phyloP scores from a whole-genome alignment of 139 green algal genomes.

The Astrephomene gubernaculifera region DNA sequence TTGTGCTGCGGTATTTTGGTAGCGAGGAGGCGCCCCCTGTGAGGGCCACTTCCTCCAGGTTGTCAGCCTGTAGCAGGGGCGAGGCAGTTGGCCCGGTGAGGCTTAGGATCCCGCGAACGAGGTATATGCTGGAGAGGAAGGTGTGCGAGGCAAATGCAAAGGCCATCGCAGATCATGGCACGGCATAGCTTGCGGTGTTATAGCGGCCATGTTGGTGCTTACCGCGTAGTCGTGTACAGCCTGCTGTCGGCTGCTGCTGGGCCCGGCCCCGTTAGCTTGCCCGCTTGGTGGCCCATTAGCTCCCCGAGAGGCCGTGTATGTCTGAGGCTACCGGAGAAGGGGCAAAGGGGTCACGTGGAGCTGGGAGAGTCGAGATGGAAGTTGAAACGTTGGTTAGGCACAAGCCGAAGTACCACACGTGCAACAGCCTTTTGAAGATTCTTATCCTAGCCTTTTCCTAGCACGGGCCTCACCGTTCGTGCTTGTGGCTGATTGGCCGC shows the following conservation, averaged over 20 bases:
- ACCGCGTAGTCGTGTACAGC: background rate
- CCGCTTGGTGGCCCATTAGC: background rate
- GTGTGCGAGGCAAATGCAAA: background rate
- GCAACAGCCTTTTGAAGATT: no score
- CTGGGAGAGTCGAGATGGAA: background rate
- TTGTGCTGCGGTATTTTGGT: conserved; percentile 6
- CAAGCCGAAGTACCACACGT: no score
- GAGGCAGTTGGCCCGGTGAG: background rate
- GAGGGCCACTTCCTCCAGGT: conserved; percentile 12
- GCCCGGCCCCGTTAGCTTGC: background rate
- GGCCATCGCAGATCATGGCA: background rate
- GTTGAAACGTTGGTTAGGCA: background rate
- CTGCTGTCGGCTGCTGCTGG: background rate
- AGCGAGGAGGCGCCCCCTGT: conserved; percentile 2
- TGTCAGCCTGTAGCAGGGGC: background rate
- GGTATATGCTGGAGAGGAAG: background rate
- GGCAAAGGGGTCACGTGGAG: no score
- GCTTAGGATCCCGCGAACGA: background rate
- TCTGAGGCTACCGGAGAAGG: no score
- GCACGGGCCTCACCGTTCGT: conserved; percentile 7
- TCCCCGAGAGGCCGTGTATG: no score
- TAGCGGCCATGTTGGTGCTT: background rate
- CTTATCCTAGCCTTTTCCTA: no score
- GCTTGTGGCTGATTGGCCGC: background rate
- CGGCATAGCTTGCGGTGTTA: background rate